These are phyloP conservation scores for Moesziomyces antarcticus DNA, from an alignment of 1,284 basidiomycete species.

Conservation along the genomic window DNA sequence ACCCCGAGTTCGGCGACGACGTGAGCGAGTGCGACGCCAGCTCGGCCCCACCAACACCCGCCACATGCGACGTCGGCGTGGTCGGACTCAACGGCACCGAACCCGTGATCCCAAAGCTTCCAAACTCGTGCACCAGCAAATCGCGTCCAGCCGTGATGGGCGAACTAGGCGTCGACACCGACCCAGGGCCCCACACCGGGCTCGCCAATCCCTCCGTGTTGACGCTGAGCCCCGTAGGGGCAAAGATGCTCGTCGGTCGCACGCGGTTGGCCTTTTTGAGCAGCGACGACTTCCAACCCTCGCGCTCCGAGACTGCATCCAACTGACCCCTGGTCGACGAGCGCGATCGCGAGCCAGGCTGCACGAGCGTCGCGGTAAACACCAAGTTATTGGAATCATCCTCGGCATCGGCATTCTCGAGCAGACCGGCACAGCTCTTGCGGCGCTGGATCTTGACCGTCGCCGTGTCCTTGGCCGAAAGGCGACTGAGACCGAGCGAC, in stretches of 20 bases:
- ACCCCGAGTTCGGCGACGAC: slow-evolving; percentile 32
- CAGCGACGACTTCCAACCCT: slow-evolving; percentile 44
- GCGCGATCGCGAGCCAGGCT: slow-evolving; percentile 41
- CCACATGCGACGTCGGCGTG: slow-evolving; percentile 6
- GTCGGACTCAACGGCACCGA: slow-evolving; percentile 20
- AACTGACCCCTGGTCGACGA: slow-evolving; percentile 26
- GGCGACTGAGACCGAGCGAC: slow-evolving; percentile 51
- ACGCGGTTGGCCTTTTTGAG: slow-evolving; percentile 43
- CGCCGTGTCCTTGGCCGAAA: slow-evolving; percentile 49
- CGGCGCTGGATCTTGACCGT: slow-evolving; percentile 55
- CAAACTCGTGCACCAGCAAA: slow-evolving; percentile 36
- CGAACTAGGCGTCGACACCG: slow-evolving; percentile 41
- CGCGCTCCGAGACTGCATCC: slow-evolving; percentile 23
- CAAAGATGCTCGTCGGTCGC: slow-evolving; percentile 39
- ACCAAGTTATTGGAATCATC: slow-evolving; percentile 39
- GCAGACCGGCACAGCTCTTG: slow-evolving; percentile 46
- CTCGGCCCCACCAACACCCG: not conserved
- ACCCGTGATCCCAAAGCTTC: slow-evolving; percentile 15
- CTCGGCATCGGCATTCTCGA: slow-evolving; percentile 39
- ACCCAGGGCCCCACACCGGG: slow-evolving; percentile 27
- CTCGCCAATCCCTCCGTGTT: slow-evolving; percentile 28
- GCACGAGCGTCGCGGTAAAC: slow-evolving; percentile 44
- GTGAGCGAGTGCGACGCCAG: slow-evolving; percentile 19
- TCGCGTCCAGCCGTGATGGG: slow-evolving; percentile 22
- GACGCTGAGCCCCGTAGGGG: slow-evolving; percentile 29